phyloP scores from a whole-genome alignment of 192 early-diverging fungal species.

The Coemansia sp. region DNA sequence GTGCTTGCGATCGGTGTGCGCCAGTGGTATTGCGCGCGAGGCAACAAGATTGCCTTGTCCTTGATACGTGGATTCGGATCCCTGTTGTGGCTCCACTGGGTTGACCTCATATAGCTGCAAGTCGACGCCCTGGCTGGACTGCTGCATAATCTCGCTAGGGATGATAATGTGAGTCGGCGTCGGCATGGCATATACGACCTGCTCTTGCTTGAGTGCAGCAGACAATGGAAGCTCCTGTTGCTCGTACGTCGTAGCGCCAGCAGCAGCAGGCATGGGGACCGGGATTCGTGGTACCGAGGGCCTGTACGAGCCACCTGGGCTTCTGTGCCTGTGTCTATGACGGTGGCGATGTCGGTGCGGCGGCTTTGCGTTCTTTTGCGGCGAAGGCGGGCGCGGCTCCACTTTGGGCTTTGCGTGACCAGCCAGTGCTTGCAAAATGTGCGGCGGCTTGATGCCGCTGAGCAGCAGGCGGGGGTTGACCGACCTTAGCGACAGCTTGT shows the following conservation, averaged over 20 bases:
- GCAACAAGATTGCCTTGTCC: neutral
- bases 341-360: neutral
- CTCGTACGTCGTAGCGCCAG: neutral
- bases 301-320: neutral
- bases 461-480: constrained; percentile 4
- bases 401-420: neutral
- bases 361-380: neutral
- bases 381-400: neutral
- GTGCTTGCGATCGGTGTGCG: neutral
- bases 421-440: constrained; percentile 10
- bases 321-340: constrained; percentile 3
- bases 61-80: neutral
- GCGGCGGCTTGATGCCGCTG: constrained; percentile 14
- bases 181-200: neutral
- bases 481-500: constrained; percentile 9
- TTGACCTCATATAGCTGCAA: neutral
- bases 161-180: neutral
- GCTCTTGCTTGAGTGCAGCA: neutral
- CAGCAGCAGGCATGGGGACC: neutral
- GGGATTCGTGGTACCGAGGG: constrained; percentile 6
- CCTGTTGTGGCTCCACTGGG: neutral
- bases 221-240: neutral
- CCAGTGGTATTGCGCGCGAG: neutral
- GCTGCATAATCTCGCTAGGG: neutral
- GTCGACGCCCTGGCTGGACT: neutral